These are phyloP conservation scores for Aspergillus taichungensis DNA, from an alignment of 495 filamentous ascomycete genomes.

Conservation along the genomic window DNA sequence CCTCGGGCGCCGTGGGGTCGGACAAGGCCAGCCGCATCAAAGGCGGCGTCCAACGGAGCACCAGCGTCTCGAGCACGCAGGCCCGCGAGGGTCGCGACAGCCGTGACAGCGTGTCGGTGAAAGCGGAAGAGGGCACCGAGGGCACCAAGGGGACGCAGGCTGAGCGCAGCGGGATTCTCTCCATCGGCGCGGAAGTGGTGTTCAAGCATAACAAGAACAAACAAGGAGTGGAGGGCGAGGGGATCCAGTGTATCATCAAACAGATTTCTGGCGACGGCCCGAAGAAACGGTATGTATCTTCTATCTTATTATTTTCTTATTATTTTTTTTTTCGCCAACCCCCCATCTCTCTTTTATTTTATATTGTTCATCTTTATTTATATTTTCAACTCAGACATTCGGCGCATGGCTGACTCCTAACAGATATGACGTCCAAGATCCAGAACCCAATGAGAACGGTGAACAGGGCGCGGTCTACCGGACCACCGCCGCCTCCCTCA, in stretches of 20 bases:
- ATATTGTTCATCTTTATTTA: too few species aligned
- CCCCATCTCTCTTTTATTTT: too few species aligned
- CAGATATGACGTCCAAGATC: slow-evolving; percentile 90
- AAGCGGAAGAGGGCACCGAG: slow-evolving; percentile 48
- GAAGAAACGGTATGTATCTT: slow-evolving; percentile 52
- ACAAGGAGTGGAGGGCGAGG: slow-evolving; percentile 53
- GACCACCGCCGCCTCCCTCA: slow-evolving; percentile 70
- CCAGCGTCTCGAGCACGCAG: slow-evolving; percentile 44
- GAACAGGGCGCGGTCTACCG: slow-evolving; percentile 65
- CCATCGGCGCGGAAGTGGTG: slow-evolving; percentile 72
- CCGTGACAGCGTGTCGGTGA: slow-evolving; percentile 36
- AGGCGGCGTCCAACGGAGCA: slow-evolving; percentile 43
- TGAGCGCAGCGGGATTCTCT: slow-evolving; percentile 46
- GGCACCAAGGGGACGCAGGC: slow-evolving; percentile 39
- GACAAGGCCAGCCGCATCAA: slow-evolving; percentile 40
- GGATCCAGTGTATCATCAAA: slow-evolving; percentile 84
- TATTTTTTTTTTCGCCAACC: too few species aligned
- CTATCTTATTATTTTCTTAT: too few species aligned
- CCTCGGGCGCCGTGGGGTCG: slow-evolving; percentile 41
- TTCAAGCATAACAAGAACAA: slow-evolving; percentile 72
- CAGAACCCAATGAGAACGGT: slow-evolving; percentile 74
- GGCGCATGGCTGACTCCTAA: not conserved
- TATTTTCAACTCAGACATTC: too few species aligned
- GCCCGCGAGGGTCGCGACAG: slow-evolving; percentile 30
- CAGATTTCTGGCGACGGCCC: slow-evolving; percentile 76